Conservation (phyloP, 345 rosid genomes). For the Brassica rapa region DNA sequence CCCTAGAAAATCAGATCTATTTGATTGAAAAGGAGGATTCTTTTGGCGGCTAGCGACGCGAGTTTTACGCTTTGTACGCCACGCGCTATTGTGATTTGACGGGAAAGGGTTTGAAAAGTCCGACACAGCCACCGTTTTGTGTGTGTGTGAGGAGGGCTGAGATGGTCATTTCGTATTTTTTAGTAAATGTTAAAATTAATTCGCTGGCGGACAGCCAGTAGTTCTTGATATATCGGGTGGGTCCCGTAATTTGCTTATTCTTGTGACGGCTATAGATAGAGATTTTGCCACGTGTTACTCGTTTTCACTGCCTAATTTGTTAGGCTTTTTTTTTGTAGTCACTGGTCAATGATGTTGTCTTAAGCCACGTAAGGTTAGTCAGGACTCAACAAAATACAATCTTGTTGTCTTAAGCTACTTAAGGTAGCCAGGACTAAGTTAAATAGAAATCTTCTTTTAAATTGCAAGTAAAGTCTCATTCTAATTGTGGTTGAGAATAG, state of each 20-base stretch:
- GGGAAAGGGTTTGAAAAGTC: background rate
- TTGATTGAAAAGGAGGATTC: constrained; percentile 34
- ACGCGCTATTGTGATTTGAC: constrained; percentile 31
- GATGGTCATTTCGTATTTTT: background rate
- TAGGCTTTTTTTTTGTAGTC: background rate
- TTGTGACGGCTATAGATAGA: constrained; percentile 38
- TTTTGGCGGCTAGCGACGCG: constrained; percentile 46
- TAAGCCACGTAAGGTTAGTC: background rate
- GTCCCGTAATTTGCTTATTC: constrained; percentile 17
- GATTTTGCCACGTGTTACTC: constrained; percentile 29
- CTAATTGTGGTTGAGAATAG: background rate
- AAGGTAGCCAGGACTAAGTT: constrained; percentile 6
- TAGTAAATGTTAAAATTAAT: constrained; percentile 4
- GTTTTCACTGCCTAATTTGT: background rate
- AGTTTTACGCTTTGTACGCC: background rate
- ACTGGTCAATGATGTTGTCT: constrained; percentile 28
- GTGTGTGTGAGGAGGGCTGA: background rate
- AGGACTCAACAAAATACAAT: background rate
- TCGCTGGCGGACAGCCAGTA: constrained; percentile 40
- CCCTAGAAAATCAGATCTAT: constrained; percentile 40
- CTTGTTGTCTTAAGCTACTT: constrained; percentile 7
- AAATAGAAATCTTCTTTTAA: background rate
- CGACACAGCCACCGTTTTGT: background rate
- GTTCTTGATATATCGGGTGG: constrained; percentile 30
- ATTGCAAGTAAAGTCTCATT: background rate